These are phyloP conservation scores for Aspergillus nanangensis DNA, from an alignment of 495 filamentous ascomycete genomes.

Conservation along the genomic window DNA sequence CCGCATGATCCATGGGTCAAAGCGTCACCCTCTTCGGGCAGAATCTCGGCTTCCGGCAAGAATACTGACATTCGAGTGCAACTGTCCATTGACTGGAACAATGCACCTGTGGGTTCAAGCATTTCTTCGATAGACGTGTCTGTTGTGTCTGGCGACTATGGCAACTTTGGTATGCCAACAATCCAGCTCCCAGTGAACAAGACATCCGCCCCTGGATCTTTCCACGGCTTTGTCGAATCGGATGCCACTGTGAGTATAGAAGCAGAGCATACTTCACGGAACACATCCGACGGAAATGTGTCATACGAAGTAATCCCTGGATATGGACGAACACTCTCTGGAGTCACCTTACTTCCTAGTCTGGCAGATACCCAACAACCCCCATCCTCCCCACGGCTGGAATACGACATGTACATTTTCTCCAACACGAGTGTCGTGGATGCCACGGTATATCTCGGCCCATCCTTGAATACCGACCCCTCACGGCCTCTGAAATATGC, in stretches of 20 bases:
- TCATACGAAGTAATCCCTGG: slow-evolving; percentile 45
- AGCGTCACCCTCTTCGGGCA: slow-evolving; percentile 51
- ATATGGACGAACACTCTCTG: slow-evolving; percentile 28
- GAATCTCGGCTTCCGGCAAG: slow-evolving; percentile 30
- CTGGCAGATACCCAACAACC: slow-evolving; percentile 23
- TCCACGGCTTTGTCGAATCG: slow-evolving; percentile 63
- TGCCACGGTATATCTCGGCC: slow-evolving; percentile 57
- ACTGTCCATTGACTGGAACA: slow-evolving; percentile 58
- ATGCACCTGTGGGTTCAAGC: slow-evolving; percentile 45
- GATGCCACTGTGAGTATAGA: slow-evolving; percentile 59
- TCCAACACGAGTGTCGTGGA: slow-evolving; percentile 41
- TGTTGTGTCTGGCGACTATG: neutral
- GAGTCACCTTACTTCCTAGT: slow-evolving; percentile 52
- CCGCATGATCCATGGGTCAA: slow-evolving; percentile 52
- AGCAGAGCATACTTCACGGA: slow-evolving; percentile 48
- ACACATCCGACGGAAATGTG: slow-evolving; percentile 31
- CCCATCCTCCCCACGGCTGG: slow-evolving; percentile 30
- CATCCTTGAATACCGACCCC: slow-evolving; percentile 58
- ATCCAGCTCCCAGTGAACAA: slow-evolving; percentile 51
- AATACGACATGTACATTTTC: slow-evolving; percentile 65
- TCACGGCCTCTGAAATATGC: slow-evolving; percentile 55
- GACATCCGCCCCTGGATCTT: slow-evolving; percentile 45
- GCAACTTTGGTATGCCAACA: slow-evolving; percentile 1
- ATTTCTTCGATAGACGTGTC: slow-evolving; percentile 49
- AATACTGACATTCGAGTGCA: slow-evolving; percentile 53